Base-by-base conservation (phyloP, 78 protist species). In the Dictyostelium intermedium region DNA sequence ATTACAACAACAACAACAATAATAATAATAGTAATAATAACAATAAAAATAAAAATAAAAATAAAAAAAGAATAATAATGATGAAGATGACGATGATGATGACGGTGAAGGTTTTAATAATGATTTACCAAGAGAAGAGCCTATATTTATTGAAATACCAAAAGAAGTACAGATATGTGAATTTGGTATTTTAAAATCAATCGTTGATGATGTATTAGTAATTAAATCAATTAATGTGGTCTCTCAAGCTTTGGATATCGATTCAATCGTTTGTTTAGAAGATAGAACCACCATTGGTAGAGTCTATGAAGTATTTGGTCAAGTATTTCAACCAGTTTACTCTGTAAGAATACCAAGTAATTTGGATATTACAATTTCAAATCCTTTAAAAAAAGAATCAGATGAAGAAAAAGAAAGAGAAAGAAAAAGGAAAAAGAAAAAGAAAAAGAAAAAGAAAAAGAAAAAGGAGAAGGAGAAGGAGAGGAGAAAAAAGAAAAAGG, bases 281-380 rank as follows among this genome's bases (percentile, higher is more conserved):
- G 87, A 89, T 80, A 50, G 87, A 47, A 78, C 85, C 10, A 53
- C 94, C 3, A 56, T 89, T 69, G 94, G 94, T 32, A 60, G 94
- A 53, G 50, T 89, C n/a, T 80, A 80, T 47, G 94, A 89, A 32
- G 94, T 80, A 11, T 89, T 89, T 69, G 94, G 94, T 47, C 94
- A 78, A 50, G 74, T 89, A 5, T 69, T 25, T 7, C 37, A 78
- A 50, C 94, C 94, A 47, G 20, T 66, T n/a, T 89, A 89, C 20
- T 69, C 87, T 23, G 87, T 89, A 18, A 78, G 94, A 70, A 74
- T 89, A 20, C 94, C 94, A 41, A 20, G 32, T 30, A 85, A 74
- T 35, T 41, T 74, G 56, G 81, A 72, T 50, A 53, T 53, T n/a
- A 9, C 30, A 53, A 50, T 63, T 2, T 25, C 53, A 39, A 66